These are phyloP conservation scores for Boletus speciosus DNA, from an alignment of 768 basidiomycete species.

Conservation along the genomic window DNA sequence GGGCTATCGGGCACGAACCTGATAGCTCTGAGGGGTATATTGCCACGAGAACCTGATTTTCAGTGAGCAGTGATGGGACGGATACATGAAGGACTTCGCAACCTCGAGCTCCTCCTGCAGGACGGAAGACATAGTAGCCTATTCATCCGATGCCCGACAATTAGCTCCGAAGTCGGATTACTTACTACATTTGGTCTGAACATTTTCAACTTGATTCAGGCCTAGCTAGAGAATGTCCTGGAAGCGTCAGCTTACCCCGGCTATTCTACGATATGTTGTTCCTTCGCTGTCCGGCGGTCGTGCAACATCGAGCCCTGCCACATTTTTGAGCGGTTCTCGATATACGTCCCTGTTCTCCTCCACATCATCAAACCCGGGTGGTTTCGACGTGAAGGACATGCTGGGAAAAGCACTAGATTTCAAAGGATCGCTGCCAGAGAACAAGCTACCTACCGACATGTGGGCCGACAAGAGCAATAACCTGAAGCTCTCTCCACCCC, in stretches of 20 bases:
- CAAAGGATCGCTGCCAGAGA: slow-evolving; percentile 10
- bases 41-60: slow-evolving; percentile 78
- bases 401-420: slow-evolving; percentile 14
- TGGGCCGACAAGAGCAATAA: slow-evolving; percentile 31
- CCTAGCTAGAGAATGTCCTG: slow-evolving; percentile 17
- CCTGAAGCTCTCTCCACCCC: slow-evolving; percentile 33
- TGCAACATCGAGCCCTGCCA: neutral
- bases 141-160: slow-evolving; percentile 26
- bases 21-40: slow-evolving; percentile 94
- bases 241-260: slow-evolving; percentile 12
- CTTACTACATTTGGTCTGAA: slow-evolving; percentile 15
- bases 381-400: slow-evolving; percentile 13
- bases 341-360: slow-evolving; percentile 6
- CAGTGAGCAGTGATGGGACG: slow-evolving; percentile 8
- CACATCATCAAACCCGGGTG: neutral
- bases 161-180: slow-evolving; percentile 16
- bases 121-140: slow-evolving; percentile 48
- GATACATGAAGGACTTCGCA: slow-evolving; percentile 12
- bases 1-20: slow-evolving; percentile 59
- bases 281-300: neutral
- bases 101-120: slow-evolving; percentile 93
- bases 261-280: slow-evolving; percentile 10
- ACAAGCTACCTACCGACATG: slow-evolving; percentile 33
- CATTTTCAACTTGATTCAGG: slow-evolving; percentile 6
- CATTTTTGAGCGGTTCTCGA: slow-evolving; percentile 6